These are phyloP conservation scores for Salix suchowensis DNA, from an alignment of 345 rosid species.

Conservation along the genomic window DNA sequence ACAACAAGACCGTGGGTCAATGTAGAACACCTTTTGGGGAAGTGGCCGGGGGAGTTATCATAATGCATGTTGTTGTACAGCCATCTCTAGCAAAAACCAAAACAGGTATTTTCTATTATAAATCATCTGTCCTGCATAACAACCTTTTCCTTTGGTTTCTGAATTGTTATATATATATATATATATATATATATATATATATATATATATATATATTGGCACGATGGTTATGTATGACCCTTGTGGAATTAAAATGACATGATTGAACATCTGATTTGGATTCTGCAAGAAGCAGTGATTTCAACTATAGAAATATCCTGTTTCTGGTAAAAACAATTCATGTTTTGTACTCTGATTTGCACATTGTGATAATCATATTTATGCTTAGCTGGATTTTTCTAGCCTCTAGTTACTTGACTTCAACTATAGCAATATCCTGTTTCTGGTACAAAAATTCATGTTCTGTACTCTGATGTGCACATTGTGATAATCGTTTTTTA, in stretches of 20 bases:
- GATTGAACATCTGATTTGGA: background rate
- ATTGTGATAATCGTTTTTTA: background rate
- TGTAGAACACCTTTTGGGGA: constrained; percentile 76
- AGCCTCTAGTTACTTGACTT: background rate
- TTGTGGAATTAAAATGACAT: background rate
- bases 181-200: background rate
- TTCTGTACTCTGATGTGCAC: background rate
- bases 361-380: background rate
- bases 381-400: background rate
- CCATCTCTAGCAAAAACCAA: constrained; percentile 62
- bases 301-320: background rate
- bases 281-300: background rate
- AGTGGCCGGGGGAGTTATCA: constrained; percentile 47
- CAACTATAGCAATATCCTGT: background rate
- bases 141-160: background rate
- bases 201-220: background rate
- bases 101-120: constrained; percentile 41
- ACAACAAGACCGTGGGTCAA: constrained; percentile 74
- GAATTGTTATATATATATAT: background rate
- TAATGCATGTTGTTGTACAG: constrained; percentile 94
- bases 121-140: background rate
- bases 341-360: background rate
- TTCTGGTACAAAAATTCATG: background rate
- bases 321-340: background rate
- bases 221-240: background rate